These are phyloP conservation scores for Pseudogymnoascus sp. DNA, from an alignment of 2,329 filamentous ascomycete genomes.

Conservation along the genomic window DNA sequence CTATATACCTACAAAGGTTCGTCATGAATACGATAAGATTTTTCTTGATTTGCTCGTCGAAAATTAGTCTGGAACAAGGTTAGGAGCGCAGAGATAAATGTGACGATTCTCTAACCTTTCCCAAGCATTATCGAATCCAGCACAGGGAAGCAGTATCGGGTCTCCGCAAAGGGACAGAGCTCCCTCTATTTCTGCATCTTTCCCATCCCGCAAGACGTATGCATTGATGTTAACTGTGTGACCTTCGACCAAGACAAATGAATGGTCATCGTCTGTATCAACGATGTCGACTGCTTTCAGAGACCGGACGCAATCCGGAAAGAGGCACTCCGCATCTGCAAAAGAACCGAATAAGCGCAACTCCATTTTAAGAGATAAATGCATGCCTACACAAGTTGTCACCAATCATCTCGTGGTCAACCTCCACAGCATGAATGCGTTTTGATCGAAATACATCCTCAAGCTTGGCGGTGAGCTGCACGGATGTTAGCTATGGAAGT, in stretches of 20 bases:
- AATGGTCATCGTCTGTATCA: neutral
- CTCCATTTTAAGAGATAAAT: neutral
- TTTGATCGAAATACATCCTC: neutral
- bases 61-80: constrained; percentile 23
- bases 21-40: constrained; percentile 25
- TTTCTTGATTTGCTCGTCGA: constrained; percentile 25
- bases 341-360: neutral
- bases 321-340: neutral
- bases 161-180: too few species aligned
- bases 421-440: neutral
- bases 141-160: neutral
- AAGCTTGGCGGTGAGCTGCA: neutral
- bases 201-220: neutral
- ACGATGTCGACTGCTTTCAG: constrained; percentile 6
- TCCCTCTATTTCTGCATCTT: too few species aligned
- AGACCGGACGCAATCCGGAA: neutral
- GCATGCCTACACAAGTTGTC: neutral
- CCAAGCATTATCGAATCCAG: neutral
- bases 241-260: neutral
- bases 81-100: neutral
- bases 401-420: neutral
- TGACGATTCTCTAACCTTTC: neutral
- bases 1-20: constrained; percentile 14
- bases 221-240: neutral
- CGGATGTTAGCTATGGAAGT: neutral